phyloP scores from a whole-genome alignment of 805 yeast genomes.

The Candida hispaniensis region DNA sequence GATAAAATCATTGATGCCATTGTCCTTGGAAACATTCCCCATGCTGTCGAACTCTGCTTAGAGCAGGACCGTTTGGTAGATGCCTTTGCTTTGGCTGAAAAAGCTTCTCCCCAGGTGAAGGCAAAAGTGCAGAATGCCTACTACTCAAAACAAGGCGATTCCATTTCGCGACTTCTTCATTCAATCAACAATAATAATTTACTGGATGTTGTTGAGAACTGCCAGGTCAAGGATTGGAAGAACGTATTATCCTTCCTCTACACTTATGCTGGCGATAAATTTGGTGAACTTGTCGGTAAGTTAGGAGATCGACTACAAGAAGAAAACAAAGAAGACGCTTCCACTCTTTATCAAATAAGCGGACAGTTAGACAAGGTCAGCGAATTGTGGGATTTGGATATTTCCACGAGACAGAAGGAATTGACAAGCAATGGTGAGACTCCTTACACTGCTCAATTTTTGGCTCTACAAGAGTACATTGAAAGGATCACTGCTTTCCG shows the following conservation, averaged over 20 bases:
- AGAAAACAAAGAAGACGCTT: slow-evolving; percentile 54
- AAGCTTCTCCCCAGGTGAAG: slow-evolving; percentile 46
- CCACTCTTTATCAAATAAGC: slow-evolving; percentile 70
- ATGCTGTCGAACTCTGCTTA: slow-evolving; percentile 60
- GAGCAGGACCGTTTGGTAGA: slow-evolving; percentile 55
- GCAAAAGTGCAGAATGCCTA: slow-evolving; percentile 61
- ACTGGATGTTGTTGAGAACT: slow-evolving; percentile 65
- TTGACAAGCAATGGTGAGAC: slow-evolving; percentile 33
- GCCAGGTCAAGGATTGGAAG: slow-evolving; percentile 73
- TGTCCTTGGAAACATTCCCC: slow-evolving; percentile 48
- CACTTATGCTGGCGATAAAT: slow-evolving; percentile 38
- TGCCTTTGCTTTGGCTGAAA: slow-evolving; percentile 69
- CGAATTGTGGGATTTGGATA: slow-evolving; percentile 73
- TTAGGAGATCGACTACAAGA: slow-evolving; percentile 69
- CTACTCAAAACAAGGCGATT: slow-evolving; percentile 45
- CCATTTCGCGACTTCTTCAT: slow-evolving; percentile 61
- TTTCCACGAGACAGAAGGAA: slow-evolving; percentile 38
- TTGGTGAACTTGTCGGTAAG: slow-evolving; percentile 44
- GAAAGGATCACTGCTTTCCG: slow-evolving; percentile 75
- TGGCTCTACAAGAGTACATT: slow-evolving; percentile 67
- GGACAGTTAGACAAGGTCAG: slow-evolving; percentile 70
- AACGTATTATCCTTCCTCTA: slow-evolving; percentile 62
- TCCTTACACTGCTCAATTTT: slow-evolving; percentile 73
- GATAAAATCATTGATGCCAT: slow-evolving; percentile 38
- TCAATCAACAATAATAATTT: slow-evolving; percentile 43